Conservation (phyloP, 805 yeast species). For the Ogataea populi-albae region DNA sequence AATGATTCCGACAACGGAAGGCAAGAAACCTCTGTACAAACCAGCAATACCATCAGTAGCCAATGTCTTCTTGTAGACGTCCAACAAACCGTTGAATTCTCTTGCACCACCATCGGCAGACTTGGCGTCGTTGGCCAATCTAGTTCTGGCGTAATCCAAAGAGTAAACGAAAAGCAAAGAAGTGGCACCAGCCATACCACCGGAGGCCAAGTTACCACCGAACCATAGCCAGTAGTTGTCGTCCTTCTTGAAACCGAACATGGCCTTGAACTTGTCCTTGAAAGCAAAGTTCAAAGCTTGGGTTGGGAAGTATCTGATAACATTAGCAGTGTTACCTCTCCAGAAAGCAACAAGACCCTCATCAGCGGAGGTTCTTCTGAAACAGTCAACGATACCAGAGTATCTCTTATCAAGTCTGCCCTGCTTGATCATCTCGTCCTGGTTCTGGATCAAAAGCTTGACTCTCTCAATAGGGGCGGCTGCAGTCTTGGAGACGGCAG, state of each 20-base stretch:
- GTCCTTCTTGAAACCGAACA: slow-evolving; percentile 96
- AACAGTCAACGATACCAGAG: slow-evolving; percentile 90
- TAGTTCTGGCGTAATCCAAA: slow-evolving; percentile 96
- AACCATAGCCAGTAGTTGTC: slow-evolving; percentile 93
- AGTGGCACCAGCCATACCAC: slow-evolving; percentile 98
- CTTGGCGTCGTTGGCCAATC: slow-evolving; percentile 98
- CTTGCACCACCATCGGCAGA: slow-evolving; percentile 89
- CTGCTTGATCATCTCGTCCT: slow-evolving; percentile 97
- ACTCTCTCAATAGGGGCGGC: slow-evolving; percentile 98
- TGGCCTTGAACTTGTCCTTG: slow-evolving; percentile 93
- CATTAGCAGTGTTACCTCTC: slow-evolving; percentile 99
- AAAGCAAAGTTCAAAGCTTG: slow-evolving; percentile 98
- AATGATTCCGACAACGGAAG: slow-evolving; percentile 95
- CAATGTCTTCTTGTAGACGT: slow-evolving; percentile 93
- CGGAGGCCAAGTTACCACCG: slow-evolving; percentile 97
- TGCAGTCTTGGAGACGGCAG: slow-evolving; percentile 97
- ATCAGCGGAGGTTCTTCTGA: slow-evolving; percentile 89
- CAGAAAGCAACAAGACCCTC: slow-evolving; percentile 94
- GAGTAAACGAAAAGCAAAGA: slow-evolving; percentile 92
- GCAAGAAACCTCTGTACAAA: slow-evolving; percentile 99
- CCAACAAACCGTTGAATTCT: slow-evolving; percentile 95
- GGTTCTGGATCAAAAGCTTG: slow-evolving; percentile 93
- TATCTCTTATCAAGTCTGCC: slow-evolving; percentile 87
- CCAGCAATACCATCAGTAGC: slow-evolving; percentile 97
- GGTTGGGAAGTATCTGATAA: slow-evolving; percentile 98